phyloP scores from a whole-genome alignment of 805 yeast genomes.

The Candida insectorum region DNA sequence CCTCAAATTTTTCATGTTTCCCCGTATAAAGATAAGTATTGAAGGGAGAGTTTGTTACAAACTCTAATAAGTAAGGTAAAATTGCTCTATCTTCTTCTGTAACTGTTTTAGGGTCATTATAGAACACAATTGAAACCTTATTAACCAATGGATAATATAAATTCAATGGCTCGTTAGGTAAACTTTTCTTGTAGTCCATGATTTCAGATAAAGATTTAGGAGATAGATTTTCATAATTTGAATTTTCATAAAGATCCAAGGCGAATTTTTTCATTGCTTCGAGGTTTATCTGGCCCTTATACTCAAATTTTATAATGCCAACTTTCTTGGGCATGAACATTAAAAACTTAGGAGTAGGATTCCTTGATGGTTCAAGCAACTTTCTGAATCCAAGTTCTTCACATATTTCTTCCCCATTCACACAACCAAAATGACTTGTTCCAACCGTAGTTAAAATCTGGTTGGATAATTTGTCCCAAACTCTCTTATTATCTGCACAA shows the following conservation, averaged over 20 bases:
- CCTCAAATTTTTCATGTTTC: slow-evolving; percentile 39
- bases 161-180: slow-evolving; percentile 30
- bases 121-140: slow-evolving; percentile 50
- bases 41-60: slow-evolving; percentile 50
- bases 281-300: slow-evolving; percentile 32
- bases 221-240: slow-evolving; percentile 33
- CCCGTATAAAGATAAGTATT: slow-evolving; percentile 53
- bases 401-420: slow-evolving; percentile 49
- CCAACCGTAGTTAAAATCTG: slow-evolving; percentile 36
- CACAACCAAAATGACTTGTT: slow-evolving; percentile 62
- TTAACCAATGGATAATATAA: slow-evolving; percentile 36
- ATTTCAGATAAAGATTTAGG: slow-evolving; percentile 26
- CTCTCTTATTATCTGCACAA: slow-evolving; percentile 48
- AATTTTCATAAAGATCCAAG: slow-evolving; percentile 44
- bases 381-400: slow-evolving; percentile 43
- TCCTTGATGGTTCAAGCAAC: slow-evolving; percentile 17
- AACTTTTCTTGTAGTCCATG: slow-evolving; percentile 24
- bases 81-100: slow-evolving; percentile 62
- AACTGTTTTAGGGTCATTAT: slow-evolving; percentile 47
- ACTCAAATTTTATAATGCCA: slow-evolving; percentile 48
- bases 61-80: slow-evolving; percentile 58
- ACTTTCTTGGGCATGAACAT: slow-evolving; percentile 51
- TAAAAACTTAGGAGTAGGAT: slow-evolving; percentile 37
- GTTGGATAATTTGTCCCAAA: slow-evolving; percentile 59
- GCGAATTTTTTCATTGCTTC: slow-evolving; percentile 42